Conservation (phyloP, 73 alveolate genomes). For the Paraurostyla sp. region DNA sequence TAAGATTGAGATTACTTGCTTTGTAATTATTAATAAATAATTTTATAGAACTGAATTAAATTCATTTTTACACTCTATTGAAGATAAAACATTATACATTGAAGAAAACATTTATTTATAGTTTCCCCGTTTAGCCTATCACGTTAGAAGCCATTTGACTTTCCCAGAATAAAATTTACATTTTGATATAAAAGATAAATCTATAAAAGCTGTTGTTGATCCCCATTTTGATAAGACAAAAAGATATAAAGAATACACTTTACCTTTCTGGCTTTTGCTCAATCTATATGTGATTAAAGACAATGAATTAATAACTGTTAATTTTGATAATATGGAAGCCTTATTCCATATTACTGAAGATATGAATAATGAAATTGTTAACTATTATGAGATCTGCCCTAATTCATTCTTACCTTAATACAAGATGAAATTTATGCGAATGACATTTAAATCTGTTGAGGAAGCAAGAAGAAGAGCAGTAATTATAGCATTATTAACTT, state of each 20-base stretch:
- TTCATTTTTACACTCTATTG: slow-evolving; percentile 32
- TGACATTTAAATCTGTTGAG: slow-evolving; percentile 48
- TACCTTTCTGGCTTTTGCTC: slow-evolving; percentile 62
- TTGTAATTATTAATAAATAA: neutral
- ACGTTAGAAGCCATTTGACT: neutral
- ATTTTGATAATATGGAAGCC: slow-evolving; percentile 33
- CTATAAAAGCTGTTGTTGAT: slow-evolving; percentile 13
- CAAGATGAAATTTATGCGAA: slow-evolving; percentile 47
- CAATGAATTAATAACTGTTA: neutral
- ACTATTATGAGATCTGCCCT: neutral
- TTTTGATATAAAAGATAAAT: slow-evolving; percentile 39
- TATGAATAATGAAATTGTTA: slow-evolving; percentile 13
- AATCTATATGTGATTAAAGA: slow-evolving; percentile 1
- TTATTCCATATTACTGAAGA: slow-evolving; percentile 51
- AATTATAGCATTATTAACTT: slow-evolving; percentile 31
- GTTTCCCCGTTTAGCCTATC: neutral
- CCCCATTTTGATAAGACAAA: neutral
- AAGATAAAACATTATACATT: slow-evolving; percentile 45
- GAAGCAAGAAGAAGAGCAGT: slow-evolving; percentile 71
- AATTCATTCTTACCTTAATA: neutral
- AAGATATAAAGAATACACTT: slow-evolving; percentile 43
- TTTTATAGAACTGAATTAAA: slow-evolving; percentile 6
- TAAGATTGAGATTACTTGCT: slow-evolving; percentile 50
- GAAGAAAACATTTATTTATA: slow-evolving; percentile 67
- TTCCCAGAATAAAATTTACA: slow-evolving; percentile 46